phyloP scores from a whole-genome alignment of 306 rosid species.

The Corylus heterophylla region DNA sequence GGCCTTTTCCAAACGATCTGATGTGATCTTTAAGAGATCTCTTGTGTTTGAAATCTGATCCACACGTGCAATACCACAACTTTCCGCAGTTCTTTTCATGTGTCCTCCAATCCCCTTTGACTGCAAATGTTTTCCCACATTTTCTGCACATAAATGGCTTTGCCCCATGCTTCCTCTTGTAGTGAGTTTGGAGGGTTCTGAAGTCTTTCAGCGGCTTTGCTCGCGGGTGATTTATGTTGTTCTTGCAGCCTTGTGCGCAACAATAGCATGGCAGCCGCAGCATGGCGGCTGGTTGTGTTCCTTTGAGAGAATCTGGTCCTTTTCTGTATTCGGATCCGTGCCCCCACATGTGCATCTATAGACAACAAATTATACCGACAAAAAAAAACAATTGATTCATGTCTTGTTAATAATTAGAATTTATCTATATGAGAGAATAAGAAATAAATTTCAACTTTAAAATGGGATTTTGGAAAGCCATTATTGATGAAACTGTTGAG shows the following conservation, averaged over 20 bases:
- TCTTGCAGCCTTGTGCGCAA: conserved; percentile 92
- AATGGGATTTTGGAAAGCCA: not conserved
- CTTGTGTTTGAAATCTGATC: conserved; percentile 95
- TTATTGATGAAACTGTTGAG: not conserved
- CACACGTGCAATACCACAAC: conserved; percentile 92
- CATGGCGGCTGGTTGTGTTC: conserved; percentile 97
- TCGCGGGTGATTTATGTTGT: conserved; percentile 90
- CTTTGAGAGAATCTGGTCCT: conserved; percentile 83
- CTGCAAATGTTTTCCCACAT: conserved; percentile 85
- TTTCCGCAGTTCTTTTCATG: conserved; percentile 97
- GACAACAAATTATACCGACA: not conserved
- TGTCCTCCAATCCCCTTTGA: conserved; percentile 97
- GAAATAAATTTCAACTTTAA: not conserved
- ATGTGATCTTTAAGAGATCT: conserved; percentile 90
- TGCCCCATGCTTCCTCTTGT: conserved; percentile 89
- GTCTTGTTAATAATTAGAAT: too few species aligned
- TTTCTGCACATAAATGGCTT: conserved; percentile 83
- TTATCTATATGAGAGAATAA: not conserved
- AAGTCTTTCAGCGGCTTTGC: conserved; percentile 95
- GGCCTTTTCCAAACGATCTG: conserved; percentile 81
- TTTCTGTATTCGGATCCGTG: conserved; percentile 93
- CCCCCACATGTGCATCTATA: conserved; percentile 99
- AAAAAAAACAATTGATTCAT: not conserved
- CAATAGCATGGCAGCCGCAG: conserved; percentile 91
- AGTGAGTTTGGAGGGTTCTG: conserved; percentile 93